Percentiles rank a stretch among this genome's conserved stretches.
Conservation (phyloP, 192 early-diverging fungal species). For the Podila epigama region DNA sequence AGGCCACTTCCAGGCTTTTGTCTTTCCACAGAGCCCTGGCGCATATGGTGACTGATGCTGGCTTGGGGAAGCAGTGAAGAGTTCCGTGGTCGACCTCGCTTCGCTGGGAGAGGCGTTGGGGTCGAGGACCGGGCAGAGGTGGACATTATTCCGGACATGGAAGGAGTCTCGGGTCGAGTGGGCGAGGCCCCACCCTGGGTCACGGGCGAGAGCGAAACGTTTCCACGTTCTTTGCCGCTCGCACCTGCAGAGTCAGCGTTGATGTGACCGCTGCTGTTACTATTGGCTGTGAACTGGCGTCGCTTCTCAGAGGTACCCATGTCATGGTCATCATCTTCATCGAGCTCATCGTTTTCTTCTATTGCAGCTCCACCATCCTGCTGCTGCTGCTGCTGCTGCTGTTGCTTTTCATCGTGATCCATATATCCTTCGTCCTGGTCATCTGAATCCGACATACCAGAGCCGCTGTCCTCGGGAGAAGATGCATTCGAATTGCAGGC, state of each 20-base stretch:
- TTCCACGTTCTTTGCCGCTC: neutral
- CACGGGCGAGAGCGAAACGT: constrained; percentile 2
- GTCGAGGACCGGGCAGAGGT: constrained; percentile 2
- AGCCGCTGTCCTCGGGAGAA: constrained; percentile 19
- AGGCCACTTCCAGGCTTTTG: neutral
- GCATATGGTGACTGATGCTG: constrained; percentile 11
- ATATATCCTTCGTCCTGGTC: constrained; percentile 34
- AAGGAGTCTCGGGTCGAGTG: constrained; percentile 14
- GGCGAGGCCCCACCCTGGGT: constrained; percentile 1
- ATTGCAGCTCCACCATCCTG: no score
- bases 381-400: constrained; percentile 4
- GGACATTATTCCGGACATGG: constrained; percentile 1
- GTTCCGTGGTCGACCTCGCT: constrained; percentile 43
- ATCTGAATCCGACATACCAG: constrained; percentile 30
- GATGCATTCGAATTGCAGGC: constrained; percentile 17
- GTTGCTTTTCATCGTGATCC: neutral
- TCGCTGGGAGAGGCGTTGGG: constrained; percentile 15
- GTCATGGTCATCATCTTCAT: constrained; percentile 30
- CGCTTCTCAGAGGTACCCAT: constrained; percentile 27
- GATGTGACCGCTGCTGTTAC: no score
- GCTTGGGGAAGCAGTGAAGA: neutral
- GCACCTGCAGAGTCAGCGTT: no score
- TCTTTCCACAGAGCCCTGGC: constrained; percentile 10
- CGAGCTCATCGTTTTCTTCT: constrained; percentile 34
- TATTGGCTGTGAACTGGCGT: no score